Evolutionary conservation across 1,284 basidiomycete genomes (phyloP).

Genomic region (Schizophyllum amplum): DNA sequence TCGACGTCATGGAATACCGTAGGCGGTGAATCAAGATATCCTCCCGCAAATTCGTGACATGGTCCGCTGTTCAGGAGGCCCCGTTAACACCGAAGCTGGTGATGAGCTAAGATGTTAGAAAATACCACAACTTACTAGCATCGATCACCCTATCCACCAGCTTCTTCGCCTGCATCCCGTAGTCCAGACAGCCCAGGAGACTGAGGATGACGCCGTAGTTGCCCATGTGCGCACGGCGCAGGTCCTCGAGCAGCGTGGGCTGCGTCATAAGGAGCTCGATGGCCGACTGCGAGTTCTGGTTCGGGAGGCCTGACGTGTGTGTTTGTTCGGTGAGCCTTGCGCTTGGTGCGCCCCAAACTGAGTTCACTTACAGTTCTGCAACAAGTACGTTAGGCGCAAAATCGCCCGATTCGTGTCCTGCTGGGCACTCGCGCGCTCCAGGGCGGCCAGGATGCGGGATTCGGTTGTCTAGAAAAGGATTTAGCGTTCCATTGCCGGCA

Average conservation of each 20-base stretch:
- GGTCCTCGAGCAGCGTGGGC: constrained; percentile 73
- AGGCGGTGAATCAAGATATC: constrained; percentile 80
- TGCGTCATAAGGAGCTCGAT: constrained; percentile 79
- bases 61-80: constrained; percentile 40
- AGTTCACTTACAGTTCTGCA: constrained; percentile 62
- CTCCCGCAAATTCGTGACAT: constrained; percentile 86
- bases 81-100: not conserved
- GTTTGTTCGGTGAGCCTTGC: constrained; percentile 5
- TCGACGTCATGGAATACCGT: constrained; percentile 75
- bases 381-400: constrained; percentile 75
- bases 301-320: constrained; percentile 49
- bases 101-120: not conserved
- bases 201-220: constrained; percentile 88
- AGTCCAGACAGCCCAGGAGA: constrained; percentile 82
- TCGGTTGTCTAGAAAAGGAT: constrained; percentile 36
- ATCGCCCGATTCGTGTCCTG: constrained; percentile 80
- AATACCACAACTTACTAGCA: constrained; percentile 59
- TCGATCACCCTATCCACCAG: constrained; percentile 88
- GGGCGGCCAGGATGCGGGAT: constrained; percentile 45
- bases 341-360: constrained; percentile 4
- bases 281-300: constrained; percentile 59
- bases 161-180: constrained; percentile 74
- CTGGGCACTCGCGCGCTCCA: constrained; percentile 78
- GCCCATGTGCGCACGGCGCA: constrained; percentile 83
- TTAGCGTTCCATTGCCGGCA: constrained; percentile 5